Conservation (phyloP, 2,329 filamentous ascomycete species). For the Parastagonospora nodorum region DNA sequence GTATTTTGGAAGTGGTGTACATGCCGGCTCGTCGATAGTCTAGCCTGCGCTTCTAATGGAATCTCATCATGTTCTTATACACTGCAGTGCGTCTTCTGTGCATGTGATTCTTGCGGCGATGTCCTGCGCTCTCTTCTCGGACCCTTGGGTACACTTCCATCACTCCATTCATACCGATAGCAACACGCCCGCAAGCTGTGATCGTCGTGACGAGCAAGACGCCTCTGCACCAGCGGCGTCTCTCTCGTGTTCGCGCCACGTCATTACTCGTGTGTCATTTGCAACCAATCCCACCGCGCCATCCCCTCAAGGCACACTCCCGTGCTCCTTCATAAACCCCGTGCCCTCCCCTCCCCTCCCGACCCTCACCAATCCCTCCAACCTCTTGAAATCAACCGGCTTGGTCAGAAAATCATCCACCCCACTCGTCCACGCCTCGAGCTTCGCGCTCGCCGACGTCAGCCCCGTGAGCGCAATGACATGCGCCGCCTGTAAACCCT, state of each 20-base stretch:
- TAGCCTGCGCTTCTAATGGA: neutral
- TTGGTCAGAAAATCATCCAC: conserved; percentile 31
- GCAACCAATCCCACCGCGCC: neutral
- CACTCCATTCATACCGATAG: too few relatives aligned
- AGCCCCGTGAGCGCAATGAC: conserved; percentile 30
- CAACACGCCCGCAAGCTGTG: too few relatives aligned
- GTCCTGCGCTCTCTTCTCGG: too few relatives aligned
- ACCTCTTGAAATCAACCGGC: conserved; percentile 25
- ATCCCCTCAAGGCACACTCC: neutral
- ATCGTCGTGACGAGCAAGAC: too few relatives aligned
- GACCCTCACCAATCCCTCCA: conserved; percentile 13
- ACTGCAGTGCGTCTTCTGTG: too few relatives aligned
- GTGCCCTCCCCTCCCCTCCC: conserved; percentile 8
- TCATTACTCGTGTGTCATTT: too few relatives aligned
- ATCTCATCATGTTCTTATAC: too few relatives aligned
- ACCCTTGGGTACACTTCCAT: too few relatives aligned
- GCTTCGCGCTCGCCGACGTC: conserved; percentile 16
- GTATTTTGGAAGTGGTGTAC: neutral
- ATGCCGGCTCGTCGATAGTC: neutral
- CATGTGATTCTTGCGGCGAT: too few relatives aligned
- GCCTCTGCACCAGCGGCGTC: too few relatives aligned
- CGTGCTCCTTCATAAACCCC: conserved; percentile 7
- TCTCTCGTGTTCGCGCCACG: too few relatives aligned
- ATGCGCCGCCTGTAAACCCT: conserved; percentile 1
- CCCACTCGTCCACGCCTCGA: conserved; percentile 27